Evolutionary conservation across 139 green algal species (phyloP).

Genomic region (Micractinium conductrix): DNA sequence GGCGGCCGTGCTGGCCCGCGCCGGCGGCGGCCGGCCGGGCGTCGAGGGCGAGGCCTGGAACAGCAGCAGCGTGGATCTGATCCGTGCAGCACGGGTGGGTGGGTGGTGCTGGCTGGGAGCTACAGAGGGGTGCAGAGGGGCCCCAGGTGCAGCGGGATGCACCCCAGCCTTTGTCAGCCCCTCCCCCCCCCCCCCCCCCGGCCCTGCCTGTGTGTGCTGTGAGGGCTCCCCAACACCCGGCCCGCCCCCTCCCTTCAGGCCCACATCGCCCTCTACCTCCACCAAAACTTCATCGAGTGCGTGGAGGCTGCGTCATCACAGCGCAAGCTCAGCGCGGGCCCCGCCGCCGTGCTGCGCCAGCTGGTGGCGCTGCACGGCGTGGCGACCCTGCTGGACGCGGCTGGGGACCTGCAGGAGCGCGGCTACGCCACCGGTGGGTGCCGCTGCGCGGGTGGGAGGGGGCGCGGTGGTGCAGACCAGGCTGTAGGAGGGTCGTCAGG

Average conservation of each 20-base stretch:
- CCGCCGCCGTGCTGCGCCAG: conserved; percentile 58
- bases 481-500: too few relatives aligned
- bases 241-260: conserved; percentile 26
- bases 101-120: not conserved
- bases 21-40: conserved; percentile 49
- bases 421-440: conserved; percentile 58
- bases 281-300: conserved; percentile 61
- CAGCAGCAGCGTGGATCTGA: conserved; percentile 71
- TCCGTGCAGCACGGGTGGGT: conserved; percentile 56
- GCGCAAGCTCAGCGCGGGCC: conserved; percentile 27
- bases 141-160: too few relatives aligned
- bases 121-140: too few relatives aligned
- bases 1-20: conserved; percentile 34
- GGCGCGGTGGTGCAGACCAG: too few relatives aligned
- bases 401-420: conserved; percentile 75
- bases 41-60: conserved; percentile 88
- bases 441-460: not conserved
- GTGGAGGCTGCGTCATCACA: conserved; percentile 26
- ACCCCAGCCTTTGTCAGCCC: too few relatives aligned
- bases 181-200: not conserved
- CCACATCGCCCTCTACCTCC: conserved; percentile 69
- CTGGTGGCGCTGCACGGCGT: conserved; percentile 74
- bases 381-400: conserved; percentile 52
- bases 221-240: not conserved
- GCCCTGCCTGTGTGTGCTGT: not conserved